Evolutionary conservation across 2,329 filamentous ascomycete genomes (phyloP).

Genomic region (Fusarium globosum): DNA sequence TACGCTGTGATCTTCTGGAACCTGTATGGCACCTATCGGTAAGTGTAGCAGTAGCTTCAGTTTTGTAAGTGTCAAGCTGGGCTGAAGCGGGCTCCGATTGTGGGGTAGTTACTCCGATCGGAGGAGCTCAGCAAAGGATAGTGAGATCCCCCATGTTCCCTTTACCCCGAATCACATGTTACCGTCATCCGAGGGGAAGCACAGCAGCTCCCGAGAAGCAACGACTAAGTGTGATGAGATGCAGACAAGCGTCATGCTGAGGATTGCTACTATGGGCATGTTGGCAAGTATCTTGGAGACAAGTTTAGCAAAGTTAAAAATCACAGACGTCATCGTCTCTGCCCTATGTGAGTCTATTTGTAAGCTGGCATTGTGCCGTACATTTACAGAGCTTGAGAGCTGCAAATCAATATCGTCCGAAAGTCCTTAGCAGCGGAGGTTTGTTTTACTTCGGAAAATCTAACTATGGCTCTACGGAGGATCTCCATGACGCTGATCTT

Average conservation of each 20-base stretch:
- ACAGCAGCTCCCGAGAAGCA: not conserved
- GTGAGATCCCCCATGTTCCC: not conserved
- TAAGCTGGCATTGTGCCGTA: too few relatives aligned
- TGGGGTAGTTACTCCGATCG: not conserved
- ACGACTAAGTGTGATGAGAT: not conserved
- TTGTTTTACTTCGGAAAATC: not conserved
- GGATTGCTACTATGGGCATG: too few relatives aligned
- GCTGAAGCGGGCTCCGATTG: not conserved
- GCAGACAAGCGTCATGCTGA: too few relatives aligned
- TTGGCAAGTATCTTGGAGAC: too few relatives aligned
- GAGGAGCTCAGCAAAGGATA: not conserved
- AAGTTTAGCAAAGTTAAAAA: too few relatives aligned
- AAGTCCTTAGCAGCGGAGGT: not conserved
- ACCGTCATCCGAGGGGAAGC: not conserved
- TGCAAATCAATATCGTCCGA: too few relatives aligned
- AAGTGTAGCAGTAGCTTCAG: not conserved
- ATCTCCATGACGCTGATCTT: not conserved
- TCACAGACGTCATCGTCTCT: too few relatives aligned
- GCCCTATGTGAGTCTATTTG: too few relatives aligned
- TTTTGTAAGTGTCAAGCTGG: not conserved
- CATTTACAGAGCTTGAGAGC: too few relatives aligned
- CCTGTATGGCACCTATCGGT: rapidly evolving
- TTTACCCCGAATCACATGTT: not conserved
- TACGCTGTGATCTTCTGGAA: rapidly evolving
- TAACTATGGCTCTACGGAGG: not conserved